Evolutionary conservation across 1,139 yeast species (phyloP).

Genomic region (Pichia sp.): DNA sequence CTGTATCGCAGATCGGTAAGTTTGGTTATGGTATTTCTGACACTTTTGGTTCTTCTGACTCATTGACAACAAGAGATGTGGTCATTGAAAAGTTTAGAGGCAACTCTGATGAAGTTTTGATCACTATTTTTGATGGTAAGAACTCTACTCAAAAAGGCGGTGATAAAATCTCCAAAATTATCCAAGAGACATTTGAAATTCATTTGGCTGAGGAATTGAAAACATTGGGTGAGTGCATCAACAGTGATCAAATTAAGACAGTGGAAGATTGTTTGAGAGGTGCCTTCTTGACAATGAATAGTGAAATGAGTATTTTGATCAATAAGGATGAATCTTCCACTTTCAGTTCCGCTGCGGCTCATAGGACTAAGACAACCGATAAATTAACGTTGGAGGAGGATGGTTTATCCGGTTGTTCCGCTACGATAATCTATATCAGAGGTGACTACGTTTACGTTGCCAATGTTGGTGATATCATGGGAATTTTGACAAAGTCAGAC

Average conservation of each 20-base stretch:
- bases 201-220: constrained; percentile 58
- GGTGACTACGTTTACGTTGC: constrained; percentile 72
- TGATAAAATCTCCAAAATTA: constrained; percentile 62
- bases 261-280: constrained; percentile 69
- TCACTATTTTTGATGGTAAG: constrained; percentile 87
- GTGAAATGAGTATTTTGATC: constrained; percentile 56
- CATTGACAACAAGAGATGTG: constrained; percentile 72
- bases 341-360: constrained; percentile 30
- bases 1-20: constrained; percentile 74
- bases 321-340: constrained; percentile 27
- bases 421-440: constrained; percentile 71
- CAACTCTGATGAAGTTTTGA: constrained; percentile 58
- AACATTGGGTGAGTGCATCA: constrained; percentile 37
- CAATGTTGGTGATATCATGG: constrained; percentile 87
- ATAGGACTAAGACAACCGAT: constrained; percentile 29
- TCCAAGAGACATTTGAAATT: constrained; percentile 65
- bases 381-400: constrained; percentile 49
- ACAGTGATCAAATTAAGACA: constrained; percentile 35
- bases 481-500: constrained; percentile 67
- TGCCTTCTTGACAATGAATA: constrained; percentile 72
- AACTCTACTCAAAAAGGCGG: constrained; percentile 49
- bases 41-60: constrained; percentile 61
- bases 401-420: constrained; percentile 77
- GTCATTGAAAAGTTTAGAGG: constrained; percentile 88
- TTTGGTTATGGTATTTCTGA: constrained; percentile 93